Base-by-base conservation (phyloP, 805 yeast species). In the Lachancea fermentati region DNA sequence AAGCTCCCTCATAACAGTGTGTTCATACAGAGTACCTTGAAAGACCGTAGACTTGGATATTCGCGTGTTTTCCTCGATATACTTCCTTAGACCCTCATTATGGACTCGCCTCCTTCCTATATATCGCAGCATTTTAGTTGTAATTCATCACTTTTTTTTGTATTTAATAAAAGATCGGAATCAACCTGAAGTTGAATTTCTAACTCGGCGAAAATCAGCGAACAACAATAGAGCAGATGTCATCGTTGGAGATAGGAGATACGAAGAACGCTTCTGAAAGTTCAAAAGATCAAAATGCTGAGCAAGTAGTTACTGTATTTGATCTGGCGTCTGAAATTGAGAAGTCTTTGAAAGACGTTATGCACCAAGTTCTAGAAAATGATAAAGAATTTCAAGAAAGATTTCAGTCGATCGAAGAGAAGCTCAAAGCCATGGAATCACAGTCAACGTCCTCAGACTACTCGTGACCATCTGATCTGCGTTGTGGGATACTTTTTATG, bases 1-100 rank as follows among this genome's bases (percentile, higher is more conserved):
- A 16, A 62, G 40, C 32, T 62, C 65, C 36, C 62, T 49, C 46
- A 55, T 51, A 1, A 57, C 63, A 1, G 58, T 54, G 36, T 53
- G 50, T 35, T 62, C 66, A 42, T 62, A 62, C 3, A 59, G 42
- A 19, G 52, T 57, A 11, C 65, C 63, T 49, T 59, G 60, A 37
- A 61, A 62, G 3, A 60, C 62, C 1, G 57, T 56, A 3, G 64
- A 57, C 5, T 48, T 43, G 2, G 49, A 38, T 7, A 57, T 57
- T 7, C 34, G 34, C 11, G 40, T 41, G 26, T 58, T 59, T 14
- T 47, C 41, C n/a, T 36, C 26, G 13, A 59, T 46, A 30, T 47
- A 58, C 15, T 37, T 19, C 13, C 19, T 42, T 17, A 57, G 43
- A 4, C 49, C 32, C n/a, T 34, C 43, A 36, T 53, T 55, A 31